Conservation (phyloP, 2,329 filamentous ascomycete genomes). For the Knoxdaviesia proteae region DNA sequence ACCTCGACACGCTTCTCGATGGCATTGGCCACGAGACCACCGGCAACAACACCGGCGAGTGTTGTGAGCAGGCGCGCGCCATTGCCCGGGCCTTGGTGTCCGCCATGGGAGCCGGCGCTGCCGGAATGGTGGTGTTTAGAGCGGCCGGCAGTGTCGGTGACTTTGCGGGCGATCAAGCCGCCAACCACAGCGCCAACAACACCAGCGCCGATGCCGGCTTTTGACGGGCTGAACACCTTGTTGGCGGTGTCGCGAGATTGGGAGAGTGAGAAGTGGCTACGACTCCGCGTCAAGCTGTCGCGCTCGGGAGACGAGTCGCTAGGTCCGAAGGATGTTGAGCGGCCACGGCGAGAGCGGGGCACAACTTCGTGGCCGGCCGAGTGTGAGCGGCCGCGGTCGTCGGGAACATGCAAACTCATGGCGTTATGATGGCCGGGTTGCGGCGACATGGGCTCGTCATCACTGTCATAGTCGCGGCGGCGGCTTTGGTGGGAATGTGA, state of each 20-base stretch:
- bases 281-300: too few species aligned
- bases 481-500: not conserved
- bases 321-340: conserved; percentile 9
- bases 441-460: too few species aligned
- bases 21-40: conserved; percentile 31
- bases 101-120: conserved; percentile 9
- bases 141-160: conserved; percentile 18
- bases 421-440: conserved; percentile 9
- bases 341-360: conserved; percentile 4
- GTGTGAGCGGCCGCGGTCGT: conserved; percentile 7
- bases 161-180: conserved; percentile 29
- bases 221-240: conserved; percentile 25
- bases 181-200: conserved; percentile 33
- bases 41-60: conserved; percentile 31
- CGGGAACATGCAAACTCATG: conserved; percentile 7
- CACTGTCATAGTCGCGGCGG: conserved; percentile 1
- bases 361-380: conserved; percentile 4
- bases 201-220: conserved; percentile 26
- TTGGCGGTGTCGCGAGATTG: conserved; percentile 10
- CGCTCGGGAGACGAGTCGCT: conserved; percentile 3
- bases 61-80: conserved; percentile 21
- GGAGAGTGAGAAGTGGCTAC: too few species aligned
- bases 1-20: conserved; percentile 22
- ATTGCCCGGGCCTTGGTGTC: conserved; percentile 13
- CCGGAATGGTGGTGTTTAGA: conserved; percentile 10